phyloP scores from a whole-genome alignment of 1,284 basidiomycete species.

The Leccinum angustisporum region DNA sequence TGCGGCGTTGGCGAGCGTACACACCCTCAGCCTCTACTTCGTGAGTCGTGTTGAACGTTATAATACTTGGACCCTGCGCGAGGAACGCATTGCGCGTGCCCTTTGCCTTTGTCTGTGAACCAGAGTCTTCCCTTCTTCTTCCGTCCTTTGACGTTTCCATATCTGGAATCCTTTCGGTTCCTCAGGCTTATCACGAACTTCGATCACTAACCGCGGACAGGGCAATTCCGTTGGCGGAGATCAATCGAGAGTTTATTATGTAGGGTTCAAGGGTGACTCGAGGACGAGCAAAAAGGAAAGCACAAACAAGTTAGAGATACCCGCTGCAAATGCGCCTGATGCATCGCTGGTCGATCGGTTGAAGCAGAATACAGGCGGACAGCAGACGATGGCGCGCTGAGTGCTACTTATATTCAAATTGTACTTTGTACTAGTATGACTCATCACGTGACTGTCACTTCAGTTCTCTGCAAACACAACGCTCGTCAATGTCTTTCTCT shows the following conservation, averaged over 20 bases:
- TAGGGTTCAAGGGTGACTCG: constrained; percentile 80
- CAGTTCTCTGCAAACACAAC: no score
- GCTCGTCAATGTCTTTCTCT: no score
- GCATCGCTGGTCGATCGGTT: constrained; percentile 62
- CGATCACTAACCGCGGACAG: constrained; percentile 37
- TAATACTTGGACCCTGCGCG: not conserved
- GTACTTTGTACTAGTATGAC: not conserved
- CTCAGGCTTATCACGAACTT: constrained; percentile 15
- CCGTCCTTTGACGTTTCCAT: constrained; percentile 24
- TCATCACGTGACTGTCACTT: no score
- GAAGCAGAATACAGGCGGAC: constrained; percentile 49
- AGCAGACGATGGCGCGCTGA: constrained; percentile 32
- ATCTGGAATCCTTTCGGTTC: constrained; percentile 16
- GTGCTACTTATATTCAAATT: not conserved
- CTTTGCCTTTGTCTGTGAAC: not conserved
- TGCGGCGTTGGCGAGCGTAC: constrained; percentile 73
- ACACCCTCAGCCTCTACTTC: constrained; percentile 73
- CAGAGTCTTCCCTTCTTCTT: not conserved
- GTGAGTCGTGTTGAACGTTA: constrained; percentile 43
- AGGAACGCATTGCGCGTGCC: constrained; percentile 17
- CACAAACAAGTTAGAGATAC: constrained; percentile 63
- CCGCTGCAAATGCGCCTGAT: constrained; percentile 69
- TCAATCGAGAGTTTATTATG: constrained; percentile 64
- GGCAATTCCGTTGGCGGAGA: constrained; percentile 66
- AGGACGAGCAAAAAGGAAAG: constrained; percentile 57